phyloP scores from a whole-genome alignment of 306 rosid genomes.

The Echinosophora koreensis region DNA sequence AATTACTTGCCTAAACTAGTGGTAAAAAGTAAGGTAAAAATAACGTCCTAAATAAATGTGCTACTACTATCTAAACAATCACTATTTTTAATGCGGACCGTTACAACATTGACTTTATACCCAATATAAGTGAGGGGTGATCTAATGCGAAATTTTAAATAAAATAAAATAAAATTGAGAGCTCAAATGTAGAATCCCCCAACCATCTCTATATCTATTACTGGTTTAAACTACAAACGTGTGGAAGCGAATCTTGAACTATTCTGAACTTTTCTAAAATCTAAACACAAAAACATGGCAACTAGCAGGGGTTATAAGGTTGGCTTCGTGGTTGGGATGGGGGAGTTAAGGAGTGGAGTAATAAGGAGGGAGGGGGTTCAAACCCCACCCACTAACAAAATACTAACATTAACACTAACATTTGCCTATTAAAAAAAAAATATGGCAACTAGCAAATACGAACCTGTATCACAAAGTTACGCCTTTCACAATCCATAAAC shows the following conservation, averaged over 20 bases:
- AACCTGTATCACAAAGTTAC: slow-evolving; percentile 94
- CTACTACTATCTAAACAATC: too few relatives aligned
- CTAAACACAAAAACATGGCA: slow-evolving; percentile 29
- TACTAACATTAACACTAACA: too few relatives aligned
- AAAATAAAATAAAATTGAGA: background rate
- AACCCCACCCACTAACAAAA: too few relatives aligned
- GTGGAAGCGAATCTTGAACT: slow-evolving; percentile 13
- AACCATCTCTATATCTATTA: background rate
- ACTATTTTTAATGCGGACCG: too few relatives aligned
- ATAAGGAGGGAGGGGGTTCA: too few relatives aligned
- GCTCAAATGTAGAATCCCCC: background rate
- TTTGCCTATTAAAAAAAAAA: too few relatives aligned
- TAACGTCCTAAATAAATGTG: too few relatives aligned
- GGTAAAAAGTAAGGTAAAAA: too few relatives aligned
- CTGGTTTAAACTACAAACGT: background rate
- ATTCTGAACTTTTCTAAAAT: slow-evolving; percentile 29
- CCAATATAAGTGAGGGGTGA: background rate
- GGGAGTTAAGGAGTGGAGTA: too few relatives aligned
- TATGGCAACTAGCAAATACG: slow-evolving; percentile 37
- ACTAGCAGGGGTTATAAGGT: too few relatives aligned
- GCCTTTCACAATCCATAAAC: slow-evolving; percentile 97
- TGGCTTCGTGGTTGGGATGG: too few relatives aligned
- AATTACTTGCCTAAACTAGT: too few relatives aligned
- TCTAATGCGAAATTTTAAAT: background rate
- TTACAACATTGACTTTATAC: background rate